Percentiles rank a stretch among this genome's conserved stretches.
phyloP scores from a whole-genome alignment of 2,329 filamentous ascomycete species.

The Cladophialophora psammophila region DNA sequence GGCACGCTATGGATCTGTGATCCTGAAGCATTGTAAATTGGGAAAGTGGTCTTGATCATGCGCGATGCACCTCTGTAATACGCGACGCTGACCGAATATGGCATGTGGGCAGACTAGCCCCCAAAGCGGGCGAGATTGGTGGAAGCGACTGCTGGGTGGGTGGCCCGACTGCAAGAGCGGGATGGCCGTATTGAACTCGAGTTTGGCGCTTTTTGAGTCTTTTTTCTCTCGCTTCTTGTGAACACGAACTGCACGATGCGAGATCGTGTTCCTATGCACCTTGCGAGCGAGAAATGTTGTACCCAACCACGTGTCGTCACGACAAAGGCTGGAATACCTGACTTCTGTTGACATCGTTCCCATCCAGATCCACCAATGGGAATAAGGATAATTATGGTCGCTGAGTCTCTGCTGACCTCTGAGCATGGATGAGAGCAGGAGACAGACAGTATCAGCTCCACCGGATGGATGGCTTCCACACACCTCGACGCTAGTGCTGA shows the following conservation, averaged over 20 bases:
- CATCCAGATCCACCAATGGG: not conserved
- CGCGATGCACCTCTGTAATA: not conserved
- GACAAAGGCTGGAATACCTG: constrained; percentile 19
- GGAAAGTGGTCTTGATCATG: constrained; percentile 4
- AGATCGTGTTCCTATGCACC: constrained; percentile 23
- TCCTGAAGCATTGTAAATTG: not conserved
- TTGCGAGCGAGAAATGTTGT: constrained; percentile 14
- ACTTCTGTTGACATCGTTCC: not conserved
- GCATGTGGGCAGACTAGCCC: constrained; percentile 2
- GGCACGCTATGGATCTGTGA: not conserved
- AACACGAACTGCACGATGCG: constrained; percentile 29
- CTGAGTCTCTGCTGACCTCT: constrained; percentile 8
- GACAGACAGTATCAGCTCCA: constrained; percentile 5
- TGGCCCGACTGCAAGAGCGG: constrained; percentile 25
- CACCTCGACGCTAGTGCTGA: constrained; percentile 13
- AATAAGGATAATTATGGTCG: not conserved
- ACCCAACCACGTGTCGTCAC: constrained; percentile 28
- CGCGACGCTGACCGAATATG: constrained; percentile 8
- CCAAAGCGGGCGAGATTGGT: constrained; percentile 6
- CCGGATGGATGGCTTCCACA: not conserved
- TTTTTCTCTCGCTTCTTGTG: not conserved
- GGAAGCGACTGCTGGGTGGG: constrained; percentile 27
- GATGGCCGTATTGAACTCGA: constrained; percentile 10
- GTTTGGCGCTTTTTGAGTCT: not conserved
- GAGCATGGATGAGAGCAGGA: constrained; percentile 4